Conservation (phyloP, 345 rosid genomes). For the Brassica cretica region DNA sequence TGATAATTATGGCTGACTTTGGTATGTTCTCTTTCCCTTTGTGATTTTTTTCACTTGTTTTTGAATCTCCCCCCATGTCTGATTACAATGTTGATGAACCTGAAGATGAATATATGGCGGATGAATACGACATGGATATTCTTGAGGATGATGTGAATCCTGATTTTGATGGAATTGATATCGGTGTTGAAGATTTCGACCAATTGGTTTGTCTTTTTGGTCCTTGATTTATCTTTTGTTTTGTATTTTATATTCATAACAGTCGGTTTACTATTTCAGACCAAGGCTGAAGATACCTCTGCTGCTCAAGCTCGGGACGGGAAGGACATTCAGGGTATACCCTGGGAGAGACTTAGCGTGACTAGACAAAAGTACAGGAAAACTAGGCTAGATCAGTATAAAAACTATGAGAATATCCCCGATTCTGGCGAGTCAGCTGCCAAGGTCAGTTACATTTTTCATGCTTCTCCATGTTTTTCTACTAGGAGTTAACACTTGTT, state of each 20-base stretch:
- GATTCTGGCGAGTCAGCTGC: conserved; percentile 66
- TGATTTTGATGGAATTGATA: conserved; percentile 49
- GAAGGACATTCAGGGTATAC: conserved; percentile 94
- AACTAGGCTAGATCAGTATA: conserved; percentile 91
- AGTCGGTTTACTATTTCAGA: conserved; percentile 17
- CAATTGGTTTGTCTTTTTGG: conserved; percentile 40
- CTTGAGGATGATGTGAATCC: conserved; percentile 67
- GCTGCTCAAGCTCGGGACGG: conserved; percentile 86
- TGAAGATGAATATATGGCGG: conserved; percentile 59
- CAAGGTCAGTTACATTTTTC: conserved; percentile 48
- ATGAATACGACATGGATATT: conserved; percentile 67
- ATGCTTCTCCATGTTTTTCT: neutral
- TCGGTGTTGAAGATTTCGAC: conserved; percentile 62
- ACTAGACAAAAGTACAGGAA: conserved; percentile 80
- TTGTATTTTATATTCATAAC: neutral
- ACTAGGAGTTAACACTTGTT: neutral
- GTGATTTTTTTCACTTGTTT: conserved; percentile 22
- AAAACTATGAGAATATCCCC: conserved; percentile 86
- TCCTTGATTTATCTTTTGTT: neutral
- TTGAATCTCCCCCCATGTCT: conserved; percentile 42
- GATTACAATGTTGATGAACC: conserved; percentile 54
- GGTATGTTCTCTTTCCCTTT: conserved; percentile 37
- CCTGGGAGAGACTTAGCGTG: conserved; percentile 89
- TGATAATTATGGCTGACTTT: conserved; percentile 37
- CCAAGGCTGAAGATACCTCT: conserved; percentile 62